Conservation (phyloP, 768 basidiomycete species). For the Kwoniella sp. region DNA sequence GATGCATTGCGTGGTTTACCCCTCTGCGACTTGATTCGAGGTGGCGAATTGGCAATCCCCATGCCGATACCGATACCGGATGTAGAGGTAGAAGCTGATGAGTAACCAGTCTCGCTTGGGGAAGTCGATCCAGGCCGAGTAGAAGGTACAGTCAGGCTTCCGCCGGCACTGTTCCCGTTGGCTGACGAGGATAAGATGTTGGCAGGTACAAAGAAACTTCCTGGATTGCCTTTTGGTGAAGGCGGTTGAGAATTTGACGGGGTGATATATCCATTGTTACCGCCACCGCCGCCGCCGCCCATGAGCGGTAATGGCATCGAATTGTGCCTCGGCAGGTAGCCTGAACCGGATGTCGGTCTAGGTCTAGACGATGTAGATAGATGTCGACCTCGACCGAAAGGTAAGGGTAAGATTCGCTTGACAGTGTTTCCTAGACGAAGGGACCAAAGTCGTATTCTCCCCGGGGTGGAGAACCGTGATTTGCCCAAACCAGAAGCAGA, state of each 20-base stretch:
- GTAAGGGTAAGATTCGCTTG: constrained; percentile 5
- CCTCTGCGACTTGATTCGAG: neutral
- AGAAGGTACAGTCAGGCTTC: constrained; percentile 4
- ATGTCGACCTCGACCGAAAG: neutral
- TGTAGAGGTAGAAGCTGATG: constrained; percentile 1
- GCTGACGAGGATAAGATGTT: neutral
- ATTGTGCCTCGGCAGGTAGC: constrained; percentile 17
- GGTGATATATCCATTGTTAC: neutral
- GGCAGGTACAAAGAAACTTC: constrained; percentile 16
- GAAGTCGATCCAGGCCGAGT: constrained; percentile 25
- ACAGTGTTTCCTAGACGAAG: constrained; percentile 11
- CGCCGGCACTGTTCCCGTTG: neutral
- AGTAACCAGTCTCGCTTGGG: constrained; percentile 6
- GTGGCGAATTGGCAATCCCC: neutral
- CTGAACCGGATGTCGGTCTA: constrained; percentile 4
- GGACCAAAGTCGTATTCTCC: constrained; percentile 15
- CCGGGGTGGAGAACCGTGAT: constrained; percentile 7
- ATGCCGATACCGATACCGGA: constrained; percentile 4
- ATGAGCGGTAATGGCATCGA: constrained; percentile 15
- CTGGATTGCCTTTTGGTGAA: constrained; percentile 4
- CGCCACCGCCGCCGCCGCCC: neutral
- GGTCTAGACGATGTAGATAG: neutral
- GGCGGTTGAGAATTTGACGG: constrained; percentile 9
- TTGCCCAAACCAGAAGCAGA: neutral
- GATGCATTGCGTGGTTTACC: constrained; percentile 24